A percentile compares a stretch with the other conserved stretches of the same genome.
Conservation (phyloP, 1,284 basidiomycete genomes). For the Leccinum angustisporum region DNA sequence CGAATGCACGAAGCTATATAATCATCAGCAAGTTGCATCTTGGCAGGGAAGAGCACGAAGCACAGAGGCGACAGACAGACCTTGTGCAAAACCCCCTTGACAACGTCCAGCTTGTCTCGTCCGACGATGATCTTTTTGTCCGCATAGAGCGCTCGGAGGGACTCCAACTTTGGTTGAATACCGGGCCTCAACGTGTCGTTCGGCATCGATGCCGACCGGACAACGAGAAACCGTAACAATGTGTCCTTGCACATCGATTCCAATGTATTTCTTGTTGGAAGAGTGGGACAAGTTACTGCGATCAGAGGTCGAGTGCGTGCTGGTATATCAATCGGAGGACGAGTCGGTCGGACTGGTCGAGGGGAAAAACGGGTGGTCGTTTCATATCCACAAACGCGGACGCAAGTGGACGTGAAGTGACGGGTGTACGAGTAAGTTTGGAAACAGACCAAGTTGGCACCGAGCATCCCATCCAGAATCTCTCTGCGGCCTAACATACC, state of each 20-base stretch:
- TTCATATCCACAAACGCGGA: conserved; percentile 96
- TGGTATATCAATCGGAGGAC: conserved; percentile 15
- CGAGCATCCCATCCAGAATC: conserved; percentile 97
- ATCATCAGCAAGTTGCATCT: conserved; percentile 8
- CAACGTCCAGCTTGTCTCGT: conserved; percentile 97
- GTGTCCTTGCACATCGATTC: conserved; percentile 90
- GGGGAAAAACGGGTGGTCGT: conserved; percentile 61
- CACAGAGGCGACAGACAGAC: conserved; percentile 42
- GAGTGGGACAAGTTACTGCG: conserved; percentile 30
- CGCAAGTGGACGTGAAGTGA: conserved; percentile 93
- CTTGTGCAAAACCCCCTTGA: conserved; percentile 98
- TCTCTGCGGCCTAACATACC: conserved; percentile 68
- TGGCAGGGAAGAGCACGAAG: neutral
- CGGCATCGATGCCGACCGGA: conserved; percentile 97
- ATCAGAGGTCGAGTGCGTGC: conserved; percentile 24
- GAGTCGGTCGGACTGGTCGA: conserved; percentile 1
- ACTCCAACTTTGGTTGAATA: conserved; percentile 86
- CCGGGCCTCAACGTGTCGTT: conserved; percentile 84
- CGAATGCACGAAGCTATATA: conserved; percentile 84
- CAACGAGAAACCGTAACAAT: conserved; percentile 87
- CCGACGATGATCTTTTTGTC: conserved; percentile 99
- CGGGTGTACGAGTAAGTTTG: conserved; percentile 97
- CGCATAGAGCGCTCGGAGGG: conserved; percentile 83
- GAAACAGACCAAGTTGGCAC: conserved; percentile 95
- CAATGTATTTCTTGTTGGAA: conserved; percentile 38